phyloP scores from a whole-genome alignment of 306 rosid genomes.

The Quillaja saponaria region DNA sequence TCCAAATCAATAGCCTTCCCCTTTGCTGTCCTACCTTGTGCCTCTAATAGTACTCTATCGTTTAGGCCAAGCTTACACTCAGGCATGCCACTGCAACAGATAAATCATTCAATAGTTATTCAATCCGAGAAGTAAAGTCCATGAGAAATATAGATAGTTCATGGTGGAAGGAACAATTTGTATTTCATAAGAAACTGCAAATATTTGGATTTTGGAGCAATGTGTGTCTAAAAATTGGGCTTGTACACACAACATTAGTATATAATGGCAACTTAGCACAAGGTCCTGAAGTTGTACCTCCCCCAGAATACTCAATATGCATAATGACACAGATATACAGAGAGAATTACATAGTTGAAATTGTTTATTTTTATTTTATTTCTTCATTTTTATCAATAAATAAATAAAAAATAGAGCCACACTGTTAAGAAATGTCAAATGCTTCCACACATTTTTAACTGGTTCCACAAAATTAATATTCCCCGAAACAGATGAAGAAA shows the following conservation, averaged over 20 bases:
- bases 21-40: conserved; percentile 94
- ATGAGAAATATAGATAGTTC: conserved; percentile 19
- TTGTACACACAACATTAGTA: background rate
- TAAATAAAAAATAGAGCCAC: background rate
- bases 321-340: conserved; percentile 8
- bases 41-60: conserved; percentile 88
- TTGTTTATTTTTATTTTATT: conserved; percentile 14
- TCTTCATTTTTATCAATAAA: background rate
- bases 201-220: conserved; percentile 20
- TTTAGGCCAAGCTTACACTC: conserved; percentile 98
- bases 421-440: background rate
- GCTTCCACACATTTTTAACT: conserved; percentile 2
- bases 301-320: background rate
- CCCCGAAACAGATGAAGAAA: background rate
- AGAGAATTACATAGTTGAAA: conserved; percentile 16
- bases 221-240: conserved; percentile 18
- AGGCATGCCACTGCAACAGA: conserved; percentile 91
- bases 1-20: conserved; percentile 98
- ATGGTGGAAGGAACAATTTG: conserved; percentile 3
- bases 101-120: conserved; percentile 22
- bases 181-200: conserved; percentile 17
- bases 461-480: background rate
- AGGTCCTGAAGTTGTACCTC: conserved; percentile 9
- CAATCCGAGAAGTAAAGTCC: background rate
- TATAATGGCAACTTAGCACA: conserved; percentile 3